Base-by-base conservation (phyloP, 225 moss, liverwort and hornwort genomes). In the Ulota crispa region DNA sequence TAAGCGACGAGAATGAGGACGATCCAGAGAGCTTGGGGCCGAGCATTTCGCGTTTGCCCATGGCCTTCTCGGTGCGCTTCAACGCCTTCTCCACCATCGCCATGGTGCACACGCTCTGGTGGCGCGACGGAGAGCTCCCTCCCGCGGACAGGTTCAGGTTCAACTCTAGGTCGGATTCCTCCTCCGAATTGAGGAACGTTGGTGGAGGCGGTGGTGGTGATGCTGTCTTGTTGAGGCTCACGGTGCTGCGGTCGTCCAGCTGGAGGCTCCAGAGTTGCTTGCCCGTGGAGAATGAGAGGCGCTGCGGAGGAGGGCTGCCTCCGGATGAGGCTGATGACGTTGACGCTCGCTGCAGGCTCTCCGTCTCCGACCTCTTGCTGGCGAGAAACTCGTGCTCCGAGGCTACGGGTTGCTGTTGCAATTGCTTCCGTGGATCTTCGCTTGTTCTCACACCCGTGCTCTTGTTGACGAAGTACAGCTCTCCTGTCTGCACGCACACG, bases 401-500 rank as follows among this genome's bases (percentile, higher is more conserved):
- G 2, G 70, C 30, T 45, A 45, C 14, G 39, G 77, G 79, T 15
- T 72, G 73, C 16, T 42, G 47, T 1, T 71, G 89, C 52, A 71
- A 70, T 64, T 83, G 72, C 77, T 88, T 89, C 4, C 88, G 84
- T 8, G 91, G 89, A 82, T 89, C 82, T 63, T 85, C 80, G 68
- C 82, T 90, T 1, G 88, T 80, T 18, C 83, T 85, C 26, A 66
- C 37, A 3, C 90, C 88, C 5, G 88, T 81, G 39, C 59, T 83
- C 61, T 90, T 91, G 79, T 86, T 90, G 55, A 93, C 91, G 47
- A 88, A 93, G 36, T 90, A 93, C 13, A 93, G 70, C 73, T 87
- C 89, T 8, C 93, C 87, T 5, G 86, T 88, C 92, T 93, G 83
- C 68, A 57, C 42, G 83, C 68, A 57, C 42, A 15, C 9, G 23